phyloP scores from a whole-genome alignment of 495 filamentous ascomycete species.

The Mytilinidion resinicola region DNA sequence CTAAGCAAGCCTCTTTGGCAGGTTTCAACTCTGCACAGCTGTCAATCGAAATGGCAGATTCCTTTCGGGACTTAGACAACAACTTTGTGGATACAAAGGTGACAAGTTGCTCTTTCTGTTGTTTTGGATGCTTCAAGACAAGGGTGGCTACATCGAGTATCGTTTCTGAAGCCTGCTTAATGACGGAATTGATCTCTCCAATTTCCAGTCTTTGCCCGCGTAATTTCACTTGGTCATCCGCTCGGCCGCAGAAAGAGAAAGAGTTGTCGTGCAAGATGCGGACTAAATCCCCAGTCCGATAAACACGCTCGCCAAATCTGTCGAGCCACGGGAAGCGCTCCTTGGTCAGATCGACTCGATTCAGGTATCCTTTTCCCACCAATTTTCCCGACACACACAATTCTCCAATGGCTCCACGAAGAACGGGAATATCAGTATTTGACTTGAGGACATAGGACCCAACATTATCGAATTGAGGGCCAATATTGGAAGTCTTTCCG shows the following conservation, averaged over 20 bases:
- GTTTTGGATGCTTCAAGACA: constrained; percentile 55
- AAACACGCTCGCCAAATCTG: constrained; percentile 50
- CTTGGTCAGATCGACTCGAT: constrained; percentile 59
- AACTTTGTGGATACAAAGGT: constrained; percentile 51
- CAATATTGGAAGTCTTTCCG: constrained; percentile 79
- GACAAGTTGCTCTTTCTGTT: constrained; percentile 63
- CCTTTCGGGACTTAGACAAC: neutral
- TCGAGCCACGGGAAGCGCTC: constrained; percentile 56
- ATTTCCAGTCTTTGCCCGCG: constrained; percentile 73
- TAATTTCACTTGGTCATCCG: constrained; percentile 76
- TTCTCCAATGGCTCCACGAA: constrained; percentile 77
- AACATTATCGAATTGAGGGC: constrained; percentile 74
- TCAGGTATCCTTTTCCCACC: constrained; percentile 83
- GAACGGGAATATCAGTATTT: constrained; percentile 58
- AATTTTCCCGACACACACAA: constrained; percentile 80
- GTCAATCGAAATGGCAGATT: constrained; percentile 18
- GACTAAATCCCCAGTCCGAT: constrained; percentile 76
- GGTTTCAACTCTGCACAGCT: constrained; percentile 18
- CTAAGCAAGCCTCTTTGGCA: constrained; percentile 49
- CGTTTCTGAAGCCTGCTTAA: constrained; percentile 43
- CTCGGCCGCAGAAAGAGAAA: constrained; percentile 67
- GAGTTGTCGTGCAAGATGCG: constrained; percentile 62
- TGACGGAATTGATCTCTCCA: constrained; percentile 65
- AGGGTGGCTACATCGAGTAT: constrained; percentile 58
- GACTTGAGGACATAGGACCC: constrained; percentile 72